Percentiles rank a stretch among this genome's conserved stretches.
phyloP scores from a whole-genome alignment of 345 rosid genomes.

The Bruguiera sexangula region DNA sequence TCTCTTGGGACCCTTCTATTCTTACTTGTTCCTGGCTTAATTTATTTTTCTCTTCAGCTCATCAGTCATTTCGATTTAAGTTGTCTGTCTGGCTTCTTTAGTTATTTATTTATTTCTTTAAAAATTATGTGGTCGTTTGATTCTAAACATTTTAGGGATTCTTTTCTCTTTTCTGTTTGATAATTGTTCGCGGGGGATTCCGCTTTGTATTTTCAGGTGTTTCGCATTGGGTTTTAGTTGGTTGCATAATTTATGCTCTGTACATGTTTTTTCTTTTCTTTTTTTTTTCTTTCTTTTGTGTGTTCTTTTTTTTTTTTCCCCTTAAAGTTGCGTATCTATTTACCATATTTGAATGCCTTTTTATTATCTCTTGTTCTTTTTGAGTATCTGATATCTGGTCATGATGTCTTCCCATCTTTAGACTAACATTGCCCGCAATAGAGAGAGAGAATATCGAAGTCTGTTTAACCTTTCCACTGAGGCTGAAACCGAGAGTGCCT shows the following conservation, averaged over 20 bases:
- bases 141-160: neutral
- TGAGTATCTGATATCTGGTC: neutral
- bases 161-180: neutral
- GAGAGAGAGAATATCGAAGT: no score
- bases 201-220: neutral
- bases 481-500: no score
- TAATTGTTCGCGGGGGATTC: neutral
- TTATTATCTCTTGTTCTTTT: no score
- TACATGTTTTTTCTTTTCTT: no score
- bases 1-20: neutral
- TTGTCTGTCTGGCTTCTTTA: constrained; percentile 1
- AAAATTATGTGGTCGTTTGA: no score
- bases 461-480: no score
- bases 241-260: no score
- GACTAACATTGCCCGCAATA: no score
- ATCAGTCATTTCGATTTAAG: no score
- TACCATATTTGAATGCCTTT: neutral
- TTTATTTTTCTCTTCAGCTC: neutral
- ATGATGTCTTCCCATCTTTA: neutral
- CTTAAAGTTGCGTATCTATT: neutral
- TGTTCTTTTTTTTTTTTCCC: no score
- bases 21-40: neutral
- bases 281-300: no score
- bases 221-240: neutral
- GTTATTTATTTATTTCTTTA: neutral